These are phyloP conservation scores for Kurtzmaniella fragi DNA, from an alignment of 805 yeast species.

Conservation along the genomic window DNA sequence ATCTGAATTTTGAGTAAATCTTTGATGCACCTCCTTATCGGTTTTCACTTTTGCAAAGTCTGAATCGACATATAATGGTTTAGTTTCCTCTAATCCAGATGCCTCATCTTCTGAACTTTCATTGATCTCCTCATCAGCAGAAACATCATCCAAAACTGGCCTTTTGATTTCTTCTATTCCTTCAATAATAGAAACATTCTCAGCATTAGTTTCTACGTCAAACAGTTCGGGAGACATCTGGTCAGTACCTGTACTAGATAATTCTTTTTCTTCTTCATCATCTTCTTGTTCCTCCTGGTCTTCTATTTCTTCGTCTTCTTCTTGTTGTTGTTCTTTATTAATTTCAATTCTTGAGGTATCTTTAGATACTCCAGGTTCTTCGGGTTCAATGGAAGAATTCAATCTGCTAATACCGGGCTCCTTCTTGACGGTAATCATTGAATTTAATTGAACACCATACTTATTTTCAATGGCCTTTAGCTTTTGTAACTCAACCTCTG, in stretches of 20 bases:
- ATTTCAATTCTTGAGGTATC: conserved; percentile 10
- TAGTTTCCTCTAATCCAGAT: background rate
- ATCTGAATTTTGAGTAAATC: background rate
- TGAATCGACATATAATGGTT: background rate
- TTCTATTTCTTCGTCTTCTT: conserved; percentile 12
- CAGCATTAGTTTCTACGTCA: background rate
- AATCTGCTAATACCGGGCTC: conserved; percentile 6
- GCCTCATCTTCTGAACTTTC: background rate
- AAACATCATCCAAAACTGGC: background rate
- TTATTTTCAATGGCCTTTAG: conserved; percentile 19
- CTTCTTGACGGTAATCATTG: conserved; percentile 15
- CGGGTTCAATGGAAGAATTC: background rate
- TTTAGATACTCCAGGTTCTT: background rate
- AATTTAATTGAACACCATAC: conserved; percentile 18
- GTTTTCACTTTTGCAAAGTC: background rate
- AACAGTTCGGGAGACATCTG: too few relatives aligned
- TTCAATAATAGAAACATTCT: background rate
- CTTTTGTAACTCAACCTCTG: conserved; percentile 15
- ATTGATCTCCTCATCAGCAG: background rate
- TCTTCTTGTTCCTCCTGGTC: conserved; percentile 1
- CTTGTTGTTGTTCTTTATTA: conserved; percentile 1
- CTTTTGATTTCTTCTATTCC: background rate
- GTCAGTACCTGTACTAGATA: too few relatives aligned
- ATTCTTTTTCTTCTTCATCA: conserved; percentile 1
- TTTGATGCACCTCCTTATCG: background rate